Percentiles rank a stretch among this genome's conserved stretches.
Conservation (phyloP, 139 green algal species). For the Dunaliella primolecta region DNA sequence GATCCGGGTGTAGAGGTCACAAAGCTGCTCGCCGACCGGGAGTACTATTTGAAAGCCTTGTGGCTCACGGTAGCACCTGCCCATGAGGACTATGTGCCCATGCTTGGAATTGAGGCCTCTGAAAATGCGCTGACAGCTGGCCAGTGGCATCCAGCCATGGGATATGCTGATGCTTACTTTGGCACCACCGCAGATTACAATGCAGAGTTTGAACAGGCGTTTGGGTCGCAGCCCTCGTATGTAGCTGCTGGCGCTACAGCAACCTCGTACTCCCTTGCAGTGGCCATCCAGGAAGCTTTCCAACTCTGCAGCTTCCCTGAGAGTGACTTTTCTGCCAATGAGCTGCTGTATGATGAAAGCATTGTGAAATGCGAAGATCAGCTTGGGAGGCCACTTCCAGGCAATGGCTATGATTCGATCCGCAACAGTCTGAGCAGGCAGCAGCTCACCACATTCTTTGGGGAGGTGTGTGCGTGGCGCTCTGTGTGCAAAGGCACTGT, state of each 20-base stretch:
- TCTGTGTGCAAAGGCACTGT: too few species aligned
- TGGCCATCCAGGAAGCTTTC: background rate
- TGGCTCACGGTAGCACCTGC: background rate
- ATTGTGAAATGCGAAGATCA: background rate
- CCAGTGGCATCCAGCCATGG: background rate
- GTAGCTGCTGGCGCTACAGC: background rate
- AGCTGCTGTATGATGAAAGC: background rate
- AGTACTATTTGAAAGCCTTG: background rate
- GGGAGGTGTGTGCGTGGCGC: background rate
- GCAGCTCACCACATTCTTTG: background rate
- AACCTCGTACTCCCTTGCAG: background rate
- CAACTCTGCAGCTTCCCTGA: background rate
- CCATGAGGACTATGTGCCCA: background rate
- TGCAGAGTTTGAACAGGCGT: background rate
- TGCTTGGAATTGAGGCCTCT: background rate
- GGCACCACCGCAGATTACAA: background rate
- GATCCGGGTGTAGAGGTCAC: background rate
- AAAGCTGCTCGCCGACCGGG: background rate
- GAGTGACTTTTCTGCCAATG: background rate
- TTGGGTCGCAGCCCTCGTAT: background rate
- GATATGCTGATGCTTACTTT: background rate
- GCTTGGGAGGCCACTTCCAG: background rate
- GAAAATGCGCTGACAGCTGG: background rate
- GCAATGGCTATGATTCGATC: background rate
- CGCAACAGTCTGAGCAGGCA: background rate